Percentiles rank a stretch among this genome's conserved stretches.
Conservation (phyloP, 1,284 basidiomycete genomes). For the Irpex rosettiformis region DNA sequence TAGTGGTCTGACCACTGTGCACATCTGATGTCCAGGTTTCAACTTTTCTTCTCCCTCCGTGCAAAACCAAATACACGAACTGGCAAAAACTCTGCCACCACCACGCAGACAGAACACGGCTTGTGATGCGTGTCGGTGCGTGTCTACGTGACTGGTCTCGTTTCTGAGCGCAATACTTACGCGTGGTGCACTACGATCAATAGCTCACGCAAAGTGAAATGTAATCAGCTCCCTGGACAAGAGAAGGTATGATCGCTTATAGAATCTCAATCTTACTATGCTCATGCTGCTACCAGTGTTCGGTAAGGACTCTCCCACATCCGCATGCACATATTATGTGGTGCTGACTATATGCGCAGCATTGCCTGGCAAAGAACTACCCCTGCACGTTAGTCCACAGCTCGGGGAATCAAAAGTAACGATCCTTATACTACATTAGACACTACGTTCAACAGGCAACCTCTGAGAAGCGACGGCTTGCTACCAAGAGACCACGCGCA, state of each 20-base stretch:
- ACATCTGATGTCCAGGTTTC: constrained; percentile 41
- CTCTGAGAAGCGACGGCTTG: constrained; percentile 71
- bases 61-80: constrained; percentile 75
- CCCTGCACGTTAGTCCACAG: constrained; percentile 69
- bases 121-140: constrained; percentile 82
- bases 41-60: constrained; percentile 57
- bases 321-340: background rate
- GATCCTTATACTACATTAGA: constrained; percentile 35
- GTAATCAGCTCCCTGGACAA: constrained; percentile 71
- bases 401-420: constrained; percentile 17
- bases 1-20: constrained; percentile 18
- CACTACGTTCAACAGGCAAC: constrained; percentile 79
- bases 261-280: background rate
- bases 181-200: constrained; percentile 19
- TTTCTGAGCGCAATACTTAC: constrained; percentile 1
- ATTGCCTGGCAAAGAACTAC: constrained; percentile 77
- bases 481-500: constrained; percentile 58
- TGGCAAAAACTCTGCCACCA: constrained; percentile 69
- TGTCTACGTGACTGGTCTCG: constrained; percentile 9
- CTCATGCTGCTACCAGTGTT: constrained; percentile 34
- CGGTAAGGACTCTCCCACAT: constrained; percentile 40
- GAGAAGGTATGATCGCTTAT: constrained; percentile 52
- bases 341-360: constrained; percentile 37
- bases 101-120: constrained; percentile 88
- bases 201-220: constrained; percentile 81